Evolutionary conservation across 2,329 filamentous ascomycete genomes (phyloP).

Genomic region (Trichoderma simmonsii): DNA sequence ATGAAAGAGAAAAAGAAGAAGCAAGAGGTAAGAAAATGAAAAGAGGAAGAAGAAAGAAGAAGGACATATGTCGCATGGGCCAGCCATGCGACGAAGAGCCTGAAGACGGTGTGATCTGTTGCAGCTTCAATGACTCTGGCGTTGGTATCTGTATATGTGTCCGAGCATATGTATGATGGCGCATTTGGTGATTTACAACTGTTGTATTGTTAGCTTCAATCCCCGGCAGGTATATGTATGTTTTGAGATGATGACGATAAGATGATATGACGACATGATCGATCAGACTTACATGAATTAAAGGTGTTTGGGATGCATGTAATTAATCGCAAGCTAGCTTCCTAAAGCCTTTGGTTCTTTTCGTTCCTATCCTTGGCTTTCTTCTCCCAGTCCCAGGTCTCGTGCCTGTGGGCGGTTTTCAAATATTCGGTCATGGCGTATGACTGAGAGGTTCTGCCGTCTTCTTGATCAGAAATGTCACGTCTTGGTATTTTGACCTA

Average conservation of each 20-base stretch:
- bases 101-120: not conserved
- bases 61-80: not conserved
- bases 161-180: not conserved
- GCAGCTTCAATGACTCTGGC: not conserved
- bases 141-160: not conserved
- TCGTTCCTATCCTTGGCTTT: not conserved
- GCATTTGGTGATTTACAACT: not conserved
- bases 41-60: too few species aligned
- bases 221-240: not conserved
- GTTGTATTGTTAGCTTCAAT: not conserved
- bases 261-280: not conserved
- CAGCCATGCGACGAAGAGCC: not conserved
- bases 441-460: not conserved
- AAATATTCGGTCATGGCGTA: not conserved
- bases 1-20: not conserved
- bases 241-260: not conserved
- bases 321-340: too few species aligned
- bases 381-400: constrained; percentile 8
- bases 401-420: not conserved
- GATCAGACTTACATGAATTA: not conserved
- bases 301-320: not conserved
- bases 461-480: not conserved
- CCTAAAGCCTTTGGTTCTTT: not conserved
- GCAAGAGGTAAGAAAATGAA: too few species aligned
- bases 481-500: not conserved